Conservation (phyloP, 2,329 filamentous ascomycete genomes). For the Balansia obtecta region DNA sequence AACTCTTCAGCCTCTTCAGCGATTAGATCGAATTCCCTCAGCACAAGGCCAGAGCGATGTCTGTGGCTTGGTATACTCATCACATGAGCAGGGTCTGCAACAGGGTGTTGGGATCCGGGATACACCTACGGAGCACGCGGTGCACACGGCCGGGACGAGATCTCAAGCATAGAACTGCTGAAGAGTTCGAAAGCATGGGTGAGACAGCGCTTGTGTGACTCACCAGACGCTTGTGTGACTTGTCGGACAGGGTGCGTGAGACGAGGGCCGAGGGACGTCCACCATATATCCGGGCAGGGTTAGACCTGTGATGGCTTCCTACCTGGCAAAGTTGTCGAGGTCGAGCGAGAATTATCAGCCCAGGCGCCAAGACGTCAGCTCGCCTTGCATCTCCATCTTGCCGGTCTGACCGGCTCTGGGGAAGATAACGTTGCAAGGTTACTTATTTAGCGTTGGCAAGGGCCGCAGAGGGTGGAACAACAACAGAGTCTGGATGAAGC, state of each 20-base stretch:
- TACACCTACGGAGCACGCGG: no score
- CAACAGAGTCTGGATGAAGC: no score
- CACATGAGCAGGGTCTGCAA: no score
- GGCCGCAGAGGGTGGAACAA: neutral
- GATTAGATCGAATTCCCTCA: no score
- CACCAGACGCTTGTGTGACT: neutral
- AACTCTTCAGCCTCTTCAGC: no score
- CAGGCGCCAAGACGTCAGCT: constrained; percentile 1
- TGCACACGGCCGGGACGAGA: neutral
- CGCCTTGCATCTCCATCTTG: neutral
- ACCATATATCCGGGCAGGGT: neutral
- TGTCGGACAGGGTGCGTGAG: constrained; percentile 6
- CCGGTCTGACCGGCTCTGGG: neutral
- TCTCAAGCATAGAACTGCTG: neutral
- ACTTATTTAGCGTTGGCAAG: neutral
- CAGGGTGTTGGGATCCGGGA: no score
- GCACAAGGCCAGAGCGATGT: neutral
- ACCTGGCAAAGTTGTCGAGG: neutral
- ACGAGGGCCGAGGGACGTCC: constrained; percentile 4
- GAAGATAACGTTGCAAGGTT: no score
- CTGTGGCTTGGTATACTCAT: neutral
- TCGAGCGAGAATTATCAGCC: neutral
- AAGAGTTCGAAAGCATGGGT: neutral
- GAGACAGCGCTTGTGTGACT: neutral
- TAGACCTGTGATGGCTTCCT: neutral